These are phyloP conservation scores for Ogataea dorogensis DNA, from an alignment of 805 yeast genomes.

Conservation along the genomic window DNA sequence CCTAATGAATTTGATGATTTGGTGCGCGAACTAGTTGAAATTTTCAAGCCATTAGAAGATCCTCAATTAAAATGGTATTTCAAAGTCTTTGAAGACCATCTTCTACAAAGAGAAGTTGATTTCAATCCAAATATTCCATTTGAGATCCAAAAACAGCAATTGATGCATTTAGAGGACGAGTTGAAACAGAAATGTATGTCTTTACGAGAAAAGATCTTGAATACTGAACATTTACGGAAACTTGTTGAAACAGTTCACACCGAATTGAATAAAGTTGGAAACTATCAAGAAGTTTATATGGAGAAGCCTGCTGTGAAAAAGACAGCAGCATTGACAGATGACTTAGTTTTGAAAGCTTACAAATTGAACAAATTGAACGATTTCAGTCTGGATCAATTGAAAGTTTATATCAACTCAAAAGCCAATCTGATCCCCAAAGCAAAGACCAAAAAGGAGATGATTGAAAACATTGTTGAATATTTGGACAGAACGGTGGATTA, in stretches of 20 bases:
- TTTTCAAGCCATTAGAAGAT: constrained; percentile 42
- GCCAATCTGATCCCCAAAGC: constrained; percentile 37
- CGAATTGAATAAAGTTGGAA: constrained; percentile 25
- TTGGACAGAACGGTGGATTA: constrained; percentile 13
- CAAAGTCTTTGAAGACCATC: constrained; percentile 58
- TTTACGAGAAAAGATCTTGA: constrained; percentile 14
- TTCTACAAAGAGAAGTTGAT: constrained; percentile 54
- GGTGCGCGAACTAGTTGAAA: constrained; percentile 24
- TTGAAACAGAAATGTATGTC: constrained; percentile 17
- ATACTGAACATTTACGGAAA: constrained; percentile 5
- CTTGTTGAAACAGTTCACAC: constrained; percentile 21
- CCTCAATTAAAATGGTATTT: constrained; percentile 70
- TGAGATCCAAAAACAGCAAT: constrained; percentile 17
- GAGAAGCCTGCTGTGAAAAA: constrained; percentile 13
- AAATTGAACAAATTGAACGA: constrained; percentile 32
- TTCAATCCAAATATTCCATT: constrained; percentile 8
- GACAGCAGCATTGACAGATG: constrained; percentile 33
- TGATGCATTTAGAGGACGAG: constrained; percentile 23
- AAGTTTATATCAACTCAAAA: constrained; percentile 38
- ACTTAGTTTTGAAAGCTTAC: constrained; percentile 44
- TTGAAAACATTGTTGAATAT: constrained; percentile 39
- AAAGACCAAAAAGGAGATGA: constrained; percentile 41
- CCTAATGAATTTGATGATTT: constrained; percentile 25
- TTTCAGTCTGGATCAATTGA: constrained; percentile 44
- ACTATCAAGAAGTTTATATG: constrained; percentile 19